Evolutionary conservation across 768 basidiomycete genomes (phyloP).

Genomic region (Suillus tomentosus): DNA sequence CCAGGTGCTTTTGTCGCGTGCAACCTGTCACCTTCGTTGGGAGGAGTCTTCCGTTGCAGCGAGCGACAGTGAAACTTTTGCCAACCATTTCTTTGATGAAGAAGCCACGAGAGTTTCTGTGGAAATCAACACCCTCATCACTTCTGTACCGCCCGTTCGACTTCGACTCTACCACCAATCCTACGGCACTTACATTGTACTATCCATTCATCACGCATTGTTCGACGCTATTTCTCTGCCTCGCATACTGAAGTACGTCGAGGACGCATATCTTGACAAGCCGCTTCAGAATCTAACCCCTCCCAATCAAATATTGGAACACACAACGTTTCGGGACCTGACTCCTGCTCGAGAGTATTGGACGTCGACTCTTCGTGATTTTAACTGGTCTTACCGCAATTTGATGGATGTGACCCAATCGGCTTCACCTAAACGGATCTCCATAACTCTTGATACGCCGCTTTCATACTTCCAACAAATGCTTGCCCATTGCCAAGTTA

Average conservation of each 20-base stretch:
- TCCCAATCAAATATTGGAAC: slow-evolving; percentile 25
- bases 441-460: slow-evolving; percentile 17
- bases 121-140: slow-evolving; percentile 27
- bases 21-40: slow-evolving; percentile 20
- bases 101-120: slow-evolving; percentile 23
- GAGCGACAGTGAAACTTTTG: slow-evolving; percentile 21
- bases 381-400: slow-evolving; percentile 21
- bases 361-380: slow-evolving; percentile 22
- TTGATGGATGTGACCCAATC: slow-evolving; percentile 10
- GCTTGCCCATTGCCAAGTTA: slow-evolving; percentile 27
- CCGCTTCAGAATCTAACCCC: slow-evolving; percentile 16
- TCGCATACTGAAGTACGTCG: slow-evolving; percentile 30
- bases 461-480: slow-evolving; percentile 24
- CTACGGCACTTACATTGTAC: slow-evolving; percentile 16
- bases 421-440: slow-evolving; percentile 17
- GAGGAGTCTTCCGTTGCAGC: slow-evolving; percentile 14
- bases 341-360: slow-evolving; percentile 26
- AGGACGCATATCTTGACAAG: slow-evolving; percentile 21
- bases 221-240: slow-evolving; percentile 36
- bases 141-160: slow-evolving; percentile 22
- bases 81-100: slow-evolving; percentile 22
- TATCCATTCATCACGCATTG: slow-evolving; percentile 38
- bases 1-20: slow-evolving; percentile 29
- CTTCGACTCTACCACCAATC: slow-evolving; percentile 15
- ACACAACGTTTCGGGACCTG: slow-evolving; percentile 19